Evolutionary conservation across 2,329 filamentous ascomycete species (phyloP), one percentile per base, ranked within the genome.

Genomic region (Zymoseptoria passerinii): DNA sequence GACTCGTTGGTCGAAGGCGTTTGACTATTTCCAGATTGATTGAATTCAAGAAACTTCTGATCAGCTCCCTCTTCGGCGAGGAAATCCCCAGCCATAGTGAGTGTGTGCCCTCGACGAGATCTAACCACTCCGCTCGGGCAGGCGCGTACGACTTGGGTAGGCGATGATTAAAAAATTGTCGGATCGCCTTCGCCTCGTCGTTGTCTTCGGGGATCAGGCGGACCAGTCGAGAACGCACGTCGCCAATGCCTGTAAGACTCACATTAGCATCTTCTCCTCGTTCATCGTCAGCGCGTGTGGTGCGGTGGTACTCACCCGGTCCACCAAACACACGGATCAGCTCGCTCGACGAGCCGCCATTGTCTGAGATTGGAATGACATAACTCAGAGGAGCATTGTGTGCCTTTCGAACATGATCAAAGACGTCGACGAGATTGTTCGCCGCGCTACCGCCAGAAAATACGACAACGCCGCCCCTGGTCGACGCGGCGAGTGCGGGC

Each of bases 311-410:
- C 75, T 57, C 76, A 87, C 92, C 92, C 64, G 92, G 92, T 1
- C 94, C 94, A 13, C 92, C 94, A 75, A 97, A 94, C 40, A 97
- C 91, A 40, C 94, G 83, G 65, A 96, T 95, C 68, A 96, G 78
- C 76, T 97, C 92, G 50, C 90, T 95, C 2, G 91, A 95, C 66
- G 89, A 95, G 48, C 92, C 92, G 53, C 92, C 92, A 74, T 97
- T 97, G 75, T 97, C 92, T 64, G 89, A 94, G 71, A 96, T 96
- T 40, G 92, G 92, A 55, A 97, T 95, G 59, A 96, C 85, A 73
- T 95, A 95, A 74, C 84, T 90, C 49, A 95, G 76, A 2, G 81
- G 77, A 68, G 87, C 88, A 48, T 81, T 75, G 61, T 87, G 88
- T 66, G 81, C 85, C 62, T 85, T 74, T 28, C 77, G 73, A 4